A percentile compares a stretch with the other conserved stretches of the same genome.
Evolutionary conservation across 2,329 filamentous ascomycete genomes (phyloP).

Genomic region (Penicillium expansum): DNA sequence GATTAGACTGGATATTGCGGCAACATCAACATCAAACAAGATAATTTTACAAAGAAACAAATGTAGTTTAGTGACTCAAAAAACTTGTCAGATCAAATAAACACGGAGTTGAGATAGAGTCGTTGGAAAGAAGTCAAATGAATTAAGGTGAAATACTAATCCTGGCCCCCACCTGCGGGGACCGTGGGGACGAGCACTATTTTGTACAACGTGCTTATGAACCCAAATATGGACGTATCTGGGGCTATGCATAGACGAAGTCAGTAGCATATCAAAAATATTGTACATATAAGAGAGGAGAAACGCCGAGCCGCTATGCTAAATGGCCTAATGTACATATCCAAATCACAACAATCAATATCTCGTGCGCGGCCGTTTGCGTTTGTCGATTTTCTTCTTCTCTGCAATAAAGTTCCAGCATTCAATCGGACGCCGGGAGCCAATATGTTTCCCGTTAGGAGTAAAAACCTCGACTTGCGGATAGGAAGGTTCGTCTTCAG

Average conservation of each 20-base stretch:
- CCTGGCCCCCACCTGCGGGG: background rate
- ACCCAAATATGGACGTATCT: background rate
- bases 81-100: background rate
- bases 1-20: background rate
- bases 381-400: conserved; percentile 32
- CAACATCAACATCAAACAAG: background rate
- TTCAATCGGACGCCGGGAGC: conserved; percentile 36
- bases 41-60: background rate
- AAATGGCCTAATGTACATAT: conserved; percentile 18
- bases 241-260: background rate
- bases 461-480: conserved; percentile 75
- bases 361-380: conserved; percentile 24
- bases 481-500: conserved; percentile 45
- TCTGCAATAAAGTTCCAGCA: conserved; percentile 35
- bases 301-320: conserved; percentile 25
- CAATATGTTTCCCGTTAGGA: conserved; percentile 79
- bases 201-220: background rate
- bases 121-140: background rate
- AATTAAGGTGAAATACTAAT: background rate
- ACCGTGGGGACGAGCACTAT: background rate
- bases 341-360: conserved; percentile 1
- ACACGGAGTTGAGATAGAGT: background rate
- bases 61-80: background rate
- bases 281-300: conserved; percentile 2
- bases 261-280: background rate